phyloP scores from a whole-genome alignment of 805 yeast species.

The Starmerella bombi region DNA sequence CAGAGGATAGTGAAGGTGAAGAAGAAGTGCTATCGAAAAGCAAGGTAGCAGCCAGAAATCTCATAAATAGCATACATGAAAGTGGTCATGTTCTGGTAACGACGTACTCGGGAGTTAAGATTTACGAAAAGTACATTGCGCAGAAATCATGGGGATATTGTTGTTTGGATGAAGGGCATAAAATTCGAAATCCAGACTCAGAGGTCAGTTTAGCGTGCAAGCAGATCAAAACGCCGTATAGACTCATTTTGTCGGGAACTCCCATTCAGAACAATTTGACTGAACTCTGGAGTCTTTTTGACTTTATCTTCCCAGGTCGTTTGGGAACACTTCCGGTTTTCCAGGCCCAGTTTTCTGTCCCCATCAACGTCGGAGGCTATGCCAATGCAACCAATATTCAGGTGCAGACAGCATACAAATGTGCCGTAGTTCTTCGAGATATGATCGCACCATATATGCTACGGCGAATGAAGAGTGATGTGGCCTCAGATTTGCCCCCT shows the following conservation, averaged over 20 bases:
- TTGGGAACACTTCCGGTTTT: conserved; percentile 91
- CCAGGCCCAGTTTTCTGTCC: conserved; percentile 80
- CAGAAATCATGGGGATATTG: conserved; percentile 77
- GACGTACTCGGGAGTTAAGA: conserved; percentile 74
- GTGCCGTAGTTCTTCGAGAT: conserved; percentile 83
- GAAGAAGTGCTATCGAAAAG: conserved; percentile 21
- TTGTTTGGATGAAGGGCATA: conserved; percentile 91
- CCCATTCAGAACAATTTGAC: conserved; percentile 89
- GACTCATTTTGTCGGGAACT: conserved; percentile 86
- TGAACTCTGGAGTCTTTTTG: conserved; percentile 91
- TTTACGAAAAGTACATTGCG: conserved; percentile 50
- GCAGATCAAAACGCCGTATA: conserved; percentile 66
- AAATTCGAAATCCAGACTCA: conserved; percentile 87
- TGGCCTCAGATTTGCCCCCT: conserved; percentile 85
- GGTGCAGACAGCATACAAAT: conserved; percentile 90
- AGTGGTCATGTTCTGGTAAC: conserved; percentile 80
- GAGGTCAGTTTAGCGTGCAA: conserved; percentile 78
- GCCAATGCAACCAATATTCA: conserved; percentile 94
- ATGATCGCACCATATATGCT: conserved; percentile 79
- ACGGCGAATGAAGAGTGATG: conserved; percentile 81
- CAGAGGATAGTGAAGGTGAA: conserved; percentile 24
- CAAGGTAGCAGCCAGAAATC: conserved; percentile 33
- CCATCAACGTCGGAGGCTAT: conserved; percentile 94
- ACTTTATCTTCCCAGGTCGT: conserved; percentile 88
- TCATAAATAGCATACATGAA: conserved; percentile 44